These are phyloP conservation scores for Malassezia arunalokei DNA, from an alignment of 1,284 basidiomycete genomes.

Conservation along the genomic window DNA sequence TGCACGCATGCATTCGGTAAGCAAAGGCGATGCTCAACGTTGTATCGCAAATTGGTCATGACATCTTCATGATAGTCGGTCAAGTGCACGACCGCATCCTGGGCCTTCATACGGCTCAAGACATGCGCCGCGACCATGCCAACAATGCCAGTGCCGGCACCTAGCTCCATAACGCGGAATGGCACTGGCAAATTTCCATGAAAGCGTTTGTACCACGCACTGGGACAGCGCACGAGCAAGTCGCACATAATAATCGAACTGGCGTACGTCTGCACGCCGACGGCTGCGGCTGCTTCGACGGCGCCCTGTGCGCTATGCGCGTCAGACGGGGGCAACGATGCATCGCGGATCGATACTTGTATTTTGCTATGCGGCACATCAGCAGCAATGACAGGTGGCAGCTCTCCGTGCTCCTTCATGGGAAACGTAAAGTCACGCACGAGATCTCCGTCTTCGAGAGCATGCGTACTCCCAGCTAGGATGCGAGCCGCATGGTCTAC, in stretches of 20 bases:
- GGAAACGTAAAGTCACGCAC: slow-evolving; percentile 14
- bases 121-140: slow-evolving; percentile 11
- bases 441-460: slow-evolving; percentile 9
- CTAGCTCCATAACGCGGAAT: slow-evolving; percentile 10
- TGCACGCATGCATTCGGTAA: background rate
- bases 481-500: slow-evolving; percentile 6
- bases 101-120: background rate
- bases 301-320: slow-evolving; percentile 6
- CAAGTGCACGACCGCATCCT: background rate
- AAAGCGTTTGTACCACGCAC: background rate
- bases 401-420: background rate
- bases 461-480: background rate
- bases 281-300: slow-evolving; percentile 9
- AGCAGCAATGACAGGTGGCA: background rate
- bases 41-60: slow-evolving; percentile 12
- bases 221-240: slow-evolving; percentile 1
- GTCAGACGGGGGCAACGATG: slow-evolving; percentile 12
- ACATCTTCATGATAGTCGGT: slow-evolving; percentile 17
- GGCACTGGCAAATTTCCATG: background rate
- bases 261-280: slow-evolving; percentile 17
- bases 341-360: slow-evolving; percentile 9
- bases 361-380: background rate
- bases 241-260: slow-evolving; percentile 15
- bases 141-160: slow-evolving; percentile 15
- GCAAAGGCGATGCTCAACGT: slow-evolving; percentile 6